phyloP scores from a whole-genome alignment of 73 alveolate species.

The Paramecium sexaurelia region DNA sequence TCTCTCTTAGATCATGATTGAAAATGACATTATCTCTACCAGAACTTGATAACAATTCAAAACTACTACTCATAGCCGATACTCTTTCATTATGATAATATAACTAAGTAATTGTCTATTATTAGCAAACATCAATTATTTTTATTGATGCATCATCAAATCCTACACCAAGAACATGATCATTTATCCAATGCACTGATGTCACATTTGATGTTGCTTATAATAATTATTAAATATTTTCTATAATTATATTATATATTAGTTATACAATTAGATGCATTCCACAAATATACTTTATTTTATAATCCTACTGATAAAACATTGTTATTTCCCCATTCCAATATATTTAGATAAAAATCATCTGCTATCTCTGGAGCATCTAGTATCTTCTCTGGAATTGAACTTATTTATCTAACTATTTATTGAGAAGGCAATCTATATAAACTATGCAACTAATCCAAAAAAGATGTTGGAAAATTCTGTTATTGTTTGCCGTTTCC shows the following conservation, averaged over 20 bases:
- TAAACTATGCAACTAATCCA: not conserved
- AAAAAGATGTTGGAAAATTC: not conserved
- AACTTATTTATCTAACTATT: not conserved
- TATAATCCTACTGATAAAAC: slow-evolving; percentile 91
- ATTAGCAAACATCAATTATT: slow-evolving; percentile 82
- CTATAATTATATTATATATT: not conserved
- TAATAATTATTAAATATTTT: not conserved
- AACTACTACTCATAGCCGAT: slow-evolving; percentile 84
- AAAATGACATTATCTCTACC: slow-evolving; percentile 82
- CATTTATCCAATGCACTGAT: slow-evolving; percentile 43
- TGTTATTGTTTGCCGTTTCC: not conserved
- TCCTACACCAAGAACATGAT: slow-evolving; percentile 76
- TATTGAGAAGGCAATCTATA: not conserved
- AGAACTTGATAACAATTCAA: slow-evolving; percentile 82
- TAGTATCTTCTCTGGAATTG: slow-evolving; percentile 49
- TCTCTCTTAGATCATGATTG: slow-evolving; percentile 87
- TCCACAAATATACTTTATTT: slow-evolving; percentile 82
- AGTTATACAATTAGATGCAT: slow-evolving; percentile 66
- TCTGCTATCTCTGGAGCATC: slow-evolving; percentile 62
- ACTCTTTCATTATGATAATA: slow-evolving; percentile 89
- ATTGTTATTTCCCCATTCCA: slow-evolving; percentile 94
- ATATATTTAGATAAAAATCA: slow-evolving; percentile 69
- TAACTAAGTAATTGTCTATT: slow-evolving; percentile 67
- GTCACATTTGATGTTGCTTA: slow-evolving; percentile 39
- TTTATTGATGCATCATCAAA: slow-evolving; percentile 81